Base-by-base conservation (phyloP, 1,284 basidiomycete genomes). In the Papiliotrema flavescens region DNA sequence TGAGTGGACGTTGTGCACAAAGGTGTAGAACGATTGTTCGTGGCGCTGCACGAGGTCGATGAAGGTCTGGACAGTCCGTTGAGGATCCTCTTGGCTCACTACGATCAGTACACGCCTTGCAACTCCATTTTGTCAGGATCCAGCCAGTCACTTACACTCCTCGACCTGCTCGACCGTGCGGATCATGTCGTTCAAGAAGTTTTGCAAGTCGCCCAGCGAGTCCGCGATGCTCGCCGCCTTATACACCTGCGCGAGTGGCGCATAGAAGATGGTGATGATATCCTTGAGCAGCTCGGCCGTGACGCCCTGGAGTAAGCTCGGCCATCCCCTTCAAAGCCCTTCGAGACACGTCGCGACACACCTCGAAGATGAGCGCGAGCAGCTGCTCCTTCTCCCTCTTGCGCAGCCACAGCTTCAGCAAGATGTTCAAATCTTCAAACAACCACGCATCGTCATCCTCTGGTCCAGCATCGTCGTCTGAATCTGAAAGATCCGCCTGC, bases 211-310 rank as follows among this genome's bases (percentile, higher is more conserved):
- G 35, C 85, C 82, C 1, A 99, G 74, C 1, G 92, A 96, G 71
- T 98, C 95, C 11, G 90, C 88, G 53, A 99, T 97, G 71, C 90
- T 97, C 4, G 96, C 96, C 3, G 95, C 95, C 70, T 90, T 88
- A 79, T 98, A 99, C 2, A 98, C 96, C 67, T 95, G 90, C 0
- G 96, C 96, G n/a, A 99, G 80, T 1, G 96, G 96, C 0, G 94
- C 80, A 75, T 99, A 99, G 76, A 99, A 98, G 59, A 99, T 98
- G 13, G 96, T 98, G 65, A 99, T 93, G 59, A 99, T 98, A 73
- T 99, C 96, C 76, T 95, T 98, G 65, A 98, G 80, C 39, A 99
- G 79, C 47, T 98, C 95, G 2, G 96, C 86, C 0, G 96, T 98
- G 40, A 87, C 88, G 14, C 94, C 93, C 91, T 95, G 59, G 22